Evolutionary conservation across 2,329 filamentous ascomycete genomes (phyloP), one percentile per base, ranked within the genome.

Genomic region (Alternaria tenuissima): DNA sequence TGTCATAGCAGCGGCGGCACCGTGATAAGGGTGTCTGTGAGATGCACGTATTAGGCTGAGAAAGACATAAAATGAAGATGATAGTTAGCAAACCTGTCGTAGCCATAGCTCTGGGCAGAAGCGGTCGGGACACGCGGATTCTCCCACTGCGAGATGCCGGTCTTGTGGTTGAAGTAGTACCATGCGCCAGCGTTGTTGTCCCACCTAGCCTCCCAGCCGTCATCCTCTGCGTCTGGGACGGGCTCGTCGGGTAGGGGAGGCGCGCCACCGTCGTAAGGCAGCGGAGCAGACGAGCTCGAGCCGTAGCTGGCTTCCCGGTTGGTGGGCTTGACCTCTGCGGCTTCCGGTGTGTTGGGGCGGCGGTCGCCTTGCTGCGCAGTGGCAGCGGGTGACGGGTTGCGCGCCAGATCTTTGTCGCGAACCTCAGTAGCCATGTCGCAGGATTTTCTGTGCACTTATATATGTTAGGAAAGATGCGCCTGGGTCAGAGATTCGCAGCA

Each of bases 151-250:
- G 64, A 55, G 88, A 88, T 59, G 86, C 81, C 85, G 4, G 91
- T 95, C 76, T 91, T 89, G 67, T 89, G 88, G 76, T 96, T 97
- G 83, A 89, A 89, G 80, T 96, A 97, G 81, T 93, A 96, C 81
- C 89, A 96, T 5, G 88, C 85, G 65, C 89, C 85, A 2, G 86
- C 84, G 52, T 78, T 83, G 24, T 85, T 80, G 70, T 96, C 92
- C 91, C 91, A 96, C 59, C 91, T 84, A 36, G 88, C 88, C 60
- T 91, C 88, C 93, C 93, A 97, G 60, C 93, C 93, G 76, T 90
- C 87, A 59, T 89, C 84, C 54, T 84, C 76, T 22, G 57, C 60
- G 34, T 54, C 58, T 63, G 72, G 73, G 28, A 77, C 81, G 38
- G 82, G 80, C 77, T 87, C 86, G 55, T 82, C 77, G 52, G 87